Base-by-base conservation (phyloP, 1,284 basidiomycete genomes). In the Paramarasmius palmivorus region DNA sequence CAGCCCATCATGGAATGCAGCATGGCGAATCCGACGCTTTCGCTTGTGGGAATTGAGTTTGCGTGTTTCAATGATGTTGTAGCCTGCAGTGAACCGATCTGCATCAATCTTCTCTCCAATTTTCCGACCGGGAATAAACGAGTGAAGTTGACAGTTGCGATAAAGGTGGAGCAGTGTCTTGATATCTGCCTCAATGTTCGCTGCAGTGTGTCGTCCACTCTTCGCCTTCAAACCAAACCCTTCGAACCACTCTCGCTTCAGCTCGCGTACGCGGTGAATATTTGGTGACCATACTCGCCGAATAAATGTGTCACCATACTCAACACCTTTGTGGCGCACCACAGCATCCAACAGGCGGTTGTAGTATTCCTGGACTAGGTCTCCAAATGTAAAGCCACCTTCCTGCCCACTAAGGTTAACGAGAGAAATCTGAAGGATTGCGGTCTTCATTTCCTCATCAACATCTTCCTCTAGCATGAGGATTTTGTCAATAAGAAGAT, bases 291-390 rank as follows among this genome's bases (percentile, higher is more conserved):
- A 40, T 6, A 40, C 38, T 40, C n/a, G 6, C 6, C 38, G 15
- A 40, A 40, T 40, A 15, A 40, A 40, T 5, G 15, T 37, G 6
- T 55, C 52, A 10, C 55, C 58, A n/a, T 57, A 62, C n/a, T 62
- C 56, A 1, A 55, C 51, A 25, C 54, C 61, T 32, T 66, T 67
- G 22, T 57, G 59, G 34, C 59, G 35, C 1, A 59, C 53, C 2
- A 60, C 49, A n/a, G 55, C 58, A 40, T 68, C 59, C 1, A 68
- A 54, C 0, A 61, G 37, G 2, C 57, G 52, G 46, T 68, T 68
- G 47, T 61, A 56, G 44, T 63, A 62, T 47, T 70, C 67, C 9
- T 65, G 63, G 2, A 63, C 39, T 15, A 65, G 55, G 48, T 69
- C 66, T 9, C 58, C 54, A n/a, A 56, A 61, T n/a, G 47, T 47